Percentiles rank a stretch among this genome's conserved stretches.
Conservation (phyloP, 2,329 filamentous ascomycete species). For the Amauroascus niger region DNA sequence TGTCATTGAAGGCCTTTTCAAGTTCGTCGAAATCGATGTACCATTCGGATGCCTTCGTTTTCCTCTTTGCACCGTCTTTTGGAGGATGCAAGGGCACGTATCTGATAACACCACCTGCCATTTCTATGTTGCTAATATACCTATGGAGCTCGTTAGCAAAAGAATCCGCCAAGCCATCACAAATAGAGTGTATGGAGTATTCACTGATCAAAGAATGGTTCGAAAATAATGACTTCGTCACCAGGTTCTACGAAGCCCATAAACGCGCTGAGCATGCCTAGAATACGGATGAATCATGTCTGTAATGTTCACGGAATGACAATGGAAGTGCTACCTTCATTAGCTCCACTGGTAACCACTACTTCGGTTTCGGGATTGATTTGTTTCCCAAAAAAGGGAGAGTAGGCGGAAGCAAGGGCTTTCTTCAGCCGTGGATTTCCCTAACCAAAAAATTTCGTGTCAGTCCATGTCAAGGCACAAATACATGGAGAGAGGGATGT, state of each 20-base stretch:
- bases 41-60: slow-evolving; percentile 82
- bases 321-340: slow-evolving; percentile 33
- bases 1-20: slow-evolving; percentile 67
- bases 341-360: slow-evolving; percentile 69
- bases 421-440: slow-evolving; percentile 84
- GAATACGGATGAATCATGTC: neutral
- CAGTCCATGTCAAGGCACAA: too few species aligned
- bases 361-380: slow-evolving; percentile 87
- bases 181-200: slow-evolving; percentile 23
- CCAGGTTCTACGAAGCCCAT: slow-evolving; percentile 94
- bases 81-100: slow-evolving; percentile 95
- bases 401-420: slow-evolving; percentile 86
- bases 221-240: slow-evolving; percentile 95
- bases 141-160: slow-evolving; percentile 27
- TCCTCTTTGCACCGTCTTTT: slow-evolving; percentile 63
- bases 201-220: slow-evolving; percentile 96
- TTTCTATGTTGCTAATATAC: slow-evolving; percentile 97
- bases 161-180: slow-evolving; percentile 12
- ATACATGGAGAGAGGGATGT: slow-evolving; percentile 9
- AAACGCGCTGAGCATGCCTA: slow-evolving; percentile 87
- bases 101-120: slow-evolving; percentile 88
- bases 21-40: slow-evolving; percentile 73
- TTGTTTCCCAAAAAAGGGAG: slow-evolving; percentile 71
- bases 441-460: too few species aligned
- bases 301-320: neutral